Percentiles rank a stretch among this genome's conserved stretches.
phyloP scores from a whole-genome alignment of 2,329 filamentous ascomycete species.

The Apiospora koreana region DNA sequence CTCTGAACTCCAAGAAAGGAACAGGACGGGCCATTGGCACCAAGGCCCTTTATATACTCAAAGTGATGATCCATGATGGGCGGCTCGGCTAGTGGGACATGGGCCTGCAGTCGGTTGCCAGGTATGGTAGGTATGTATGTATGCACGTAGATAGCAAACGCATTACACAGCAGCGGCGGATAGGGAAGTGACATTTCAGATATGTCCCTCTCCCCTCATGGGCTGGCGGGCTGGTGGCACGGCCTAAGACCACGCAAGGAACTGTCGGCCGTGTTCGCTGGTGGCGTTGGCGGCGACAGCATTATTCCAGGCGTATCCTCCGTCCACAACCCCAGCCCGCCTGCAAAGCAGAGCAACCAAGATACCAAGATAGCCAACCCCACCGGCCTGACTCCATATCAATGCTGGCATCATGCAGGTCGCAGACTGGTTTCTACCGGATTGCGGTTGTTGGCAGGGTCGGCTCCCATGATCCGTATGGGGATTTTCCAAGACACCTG shows the following conservation, averaged over 20 bases:
- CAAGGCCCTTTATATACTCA: not conserved
- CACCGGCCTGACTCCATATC: not conserved
- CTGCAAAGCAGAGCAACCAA: no score
- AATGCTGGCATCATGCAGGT: slow-evolving; percentile 1
- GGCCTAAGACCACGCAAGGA: not conserved
- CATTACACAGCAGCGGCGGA: not conserved
- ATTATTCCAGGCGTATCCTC: not conserved
- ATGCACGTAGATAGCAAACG: not conserved
- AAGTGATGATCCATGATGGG: not conserved
- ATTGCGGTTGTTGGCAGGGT: not conserved
- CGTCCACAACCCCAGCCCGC: not conserved
- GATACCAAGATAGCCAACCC: not conserved
- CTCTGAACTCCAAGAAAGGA: not conserved
- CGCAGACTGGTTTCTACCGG: not conserved
- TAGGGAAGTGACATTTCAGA: not conserved
- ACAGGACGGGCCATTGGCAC: not conserved
- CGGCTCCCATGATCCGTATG: not conserved
- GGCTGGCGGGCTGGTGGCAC: not conserved
- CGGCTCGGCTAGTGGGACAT: not conserved
- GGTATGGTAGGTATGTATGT: no score
- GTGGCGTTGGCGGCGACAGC: not conserved
- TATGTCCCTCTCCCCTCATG: not conserved
- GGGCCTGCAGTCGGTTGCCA: not conserved
- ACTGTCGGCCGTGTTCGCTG: not conserved
- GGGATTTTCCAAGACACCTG: slow-evolving; percentile 7